Percentiles rank a stretch among this genome's conserved stretches.
Conservation (phyloP, 1,139 yeast species). For the Kurtzmaniella quercitrusa region DNA sequence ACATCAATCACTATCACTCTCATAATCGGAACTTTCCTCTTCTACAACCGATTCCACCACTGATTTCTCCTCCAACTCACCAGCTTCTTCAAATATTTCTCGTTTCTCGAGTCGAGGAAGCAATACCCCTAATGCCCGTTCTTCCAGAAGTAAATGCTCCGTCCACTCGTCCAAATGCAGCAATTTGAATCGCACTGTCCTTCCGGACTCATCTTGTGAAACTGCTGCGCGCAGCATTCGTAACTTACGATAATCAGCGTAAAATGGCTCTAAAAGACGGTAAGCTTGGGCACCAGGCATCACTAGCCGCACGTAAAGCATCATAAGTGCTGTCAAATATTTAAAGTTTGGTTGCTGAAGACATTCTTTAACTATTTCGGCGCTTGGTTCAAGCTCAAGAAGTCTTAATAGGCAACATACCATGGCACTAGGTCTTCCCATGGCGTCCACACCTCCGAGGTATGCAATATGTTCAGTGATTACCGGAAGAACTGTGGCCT, state of each 20-base stretch:
- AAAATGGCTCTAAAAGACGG: conserved; percentile 46
- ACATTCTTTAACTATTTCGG: conserved; percentile 49
- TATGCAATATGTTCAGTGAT: conserved; percentile 35
- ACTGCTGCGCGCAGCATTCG: conserved; percentile 21
- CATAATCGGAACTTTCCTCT: conserved; percentile 11
- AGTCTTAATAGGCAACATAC: conserved; percentile 61
- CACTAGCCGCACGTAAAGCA: conserved; percentile 55
- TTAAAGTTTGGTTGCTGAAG: conserved; percentile 59
- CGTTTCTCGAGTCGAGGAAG: conserved; percentile 53
- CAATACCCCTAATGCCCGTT: conserved; percentile 55
- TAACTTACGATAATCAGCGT: conserved; percentile 54
- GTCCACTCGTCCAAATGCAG: conserved; percentile 58
- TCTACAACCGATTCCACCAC: conserved; percentile 8
- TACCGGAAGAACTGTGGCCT: conserved; percentile 40
- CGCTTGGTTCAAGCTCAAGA: conserved; percentile 58
- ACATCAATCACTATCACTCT: conserved; percentile 8
- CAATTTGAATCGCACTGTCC: conserved; percentile 27
- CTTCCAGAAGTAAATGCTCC: conserved; percentile 47
- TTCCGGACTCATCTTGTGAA: conserved; percentile 21
- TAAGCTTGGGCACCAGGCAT: conserved; percentile 45
- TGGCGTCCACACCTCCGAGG: conserved; percentile 48
- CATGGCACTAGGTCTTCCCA: conserved; percentile 56
- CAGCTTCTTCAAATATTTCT: conserved; percentile 35
- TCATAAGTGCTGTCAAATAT: conserved; percentile 59
- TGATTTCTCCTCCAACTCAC: conserved; percentile 32